A percentile compares a stretch with the other conserved stretches of the same genome.
Conservation (phyloP, 257 asterid genomes). For the Lithospermum erythrorhizon region DNA sequence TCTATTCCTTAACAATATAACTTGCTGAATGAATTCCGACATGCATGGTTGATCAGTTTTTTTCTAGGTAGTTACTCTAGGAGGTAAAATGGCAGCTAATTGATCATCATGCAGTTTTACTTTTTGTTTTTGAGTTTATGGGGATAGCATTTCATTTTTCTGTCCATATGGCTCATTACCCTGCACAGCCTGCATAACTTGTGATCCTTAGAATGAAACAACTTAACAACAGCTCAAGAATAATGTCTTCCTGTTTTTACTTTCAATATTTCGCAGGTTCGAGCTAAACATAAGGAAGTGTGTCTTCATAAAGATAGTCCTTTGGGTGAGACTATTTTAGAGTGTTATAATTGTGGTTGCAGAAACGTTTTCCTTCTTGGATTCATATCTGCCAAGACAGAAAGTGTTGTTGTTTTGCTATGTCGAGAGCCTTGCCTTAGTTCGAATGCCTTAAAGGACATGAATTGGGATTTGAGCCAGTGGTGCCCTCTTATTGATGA, state of each 20-base stretch:
- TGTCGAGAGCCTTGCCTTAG: constrained; percentile 93
- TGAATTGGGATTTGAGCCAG: constrained; percentile 99
- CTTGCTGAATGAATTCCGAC: no score
- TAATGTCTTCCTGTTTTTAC: constrained; percentile 3
- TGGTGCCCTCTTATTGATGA: constrained; percentile 99
- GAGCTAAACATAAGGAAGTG: constrained; percentile 99
- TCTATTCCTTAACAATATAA: no score
- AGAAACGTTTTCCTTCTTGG: constrained; percentile 96
- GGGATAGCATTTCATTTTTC: background rate
- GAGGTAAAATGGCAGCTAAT: no score
- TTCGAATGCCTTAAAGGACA: constrained; percentile 87
- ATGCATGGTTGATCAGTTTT: no score
- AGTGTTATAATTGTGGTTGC: constrained; percentile 98
- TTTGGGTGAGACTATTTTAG: constrained; percentile 90
- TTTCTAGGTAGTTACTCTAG: no score
- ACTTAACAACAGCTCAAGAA: background rate
- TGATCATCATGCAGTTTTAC: no score
- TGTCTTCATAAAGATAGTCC: constrained; percentile 99
- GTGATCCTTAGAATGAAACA: background rate
- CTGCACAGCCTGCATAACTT: background rate
- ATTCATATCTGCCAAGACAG: constrained; percentile 95
- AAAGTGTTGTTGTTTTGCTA: constrained; percentile 96
- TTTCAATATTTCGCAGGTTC: constrained; percentile 45
- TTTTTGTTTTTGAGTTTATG: no score
- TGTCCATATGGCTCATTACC: background rate